Evolutionary conservation across 768 basidiomycete species (phyloP), one percentile per base, ranked within the genome.

Genomic region (Phlebiopsis flavidoalba): DNA sequence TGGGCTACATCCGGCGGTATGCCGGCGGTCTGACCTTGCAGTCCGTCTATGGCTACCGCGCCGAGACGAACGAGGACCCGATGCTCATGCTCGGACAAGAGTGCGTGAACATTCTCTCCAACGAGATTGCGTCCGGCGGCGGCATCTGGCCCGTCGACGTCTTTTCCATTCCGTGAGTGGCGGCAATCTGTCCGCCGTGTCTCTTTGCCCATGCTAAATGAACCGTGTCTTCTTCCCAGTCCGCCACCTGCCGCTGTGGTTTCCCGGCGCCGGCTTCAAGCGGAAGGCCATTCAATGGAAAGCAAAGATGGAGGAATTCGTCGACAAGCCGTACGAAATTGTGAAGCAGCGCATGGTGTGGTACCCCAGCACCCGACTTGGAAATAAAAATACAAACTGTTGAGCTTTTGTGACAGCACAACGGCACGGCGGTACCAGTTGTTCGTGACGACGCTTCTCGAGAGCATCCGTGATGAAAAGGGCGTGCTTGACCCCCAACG

Each of bases 191-290:
- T 22, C 15, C 24, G n/a, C 12, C 24, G 31, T 36, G 50, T 11
- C 31, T 21, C 10, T 40, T 6, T 35, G 33, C 58, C 57, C 56
- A 63, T 56, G 61, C 64, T 71, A 43, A 43, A 43, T 43, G 40
- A 43, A 43, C 40, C 40, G 79, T 43, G 68, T 80, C 40, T 43
- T 24, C 1, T 54, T 17, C 62, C 64, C 65, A 71, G 77, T 91
- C 65, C 79, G 78, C 66, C 69, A 82, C 64, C 67, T 90, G 26
- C 90, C 90, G 0, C 66, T 69, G 48, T 90, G 87, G 85, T 73
- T 83, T 51, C 90, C 90, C 21, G 88, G 88, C 11, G 79, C 83
- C 5, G 80, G 79, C 1, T 93, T 91, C 74, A 82, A 83, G 69
- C 72, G 74, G 19, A 86, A 85, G 60, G 87, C 88, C 0, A 72